phyloP scores from a whole-genome alignment of 1,284 basidiomycete species.

The Moesziomyces antarcticus region DNA sequence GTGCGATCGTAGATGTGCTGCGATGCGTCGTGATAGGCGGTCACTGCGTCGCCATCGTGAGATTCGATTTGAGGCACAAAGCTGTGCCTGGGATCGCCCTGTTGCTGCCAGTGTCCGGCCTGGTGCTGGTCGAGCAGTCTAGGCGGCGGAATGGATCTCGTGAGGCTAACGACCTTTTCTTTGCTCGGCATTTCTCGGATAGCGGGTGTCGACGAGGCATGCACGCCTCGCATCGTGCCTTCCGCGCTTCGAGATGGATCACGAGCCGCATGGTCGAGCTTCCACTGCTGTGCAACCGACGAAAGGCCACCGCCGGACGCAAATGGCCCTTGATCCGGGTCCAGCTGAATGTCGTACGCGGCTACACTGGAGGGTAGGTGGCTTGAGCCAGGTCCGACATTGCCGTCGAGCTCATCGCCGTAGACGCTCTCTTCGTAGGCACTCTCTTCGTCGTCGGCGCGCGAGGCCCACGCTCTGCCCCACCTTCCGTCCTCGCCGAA shows the following conservation, averaged over 20 bases:
- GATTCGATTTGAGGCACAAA: constrained; percentile 33
- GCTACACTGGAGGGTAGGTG: constrained; percentile 1
- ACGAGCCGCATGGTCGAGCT: constrained; percentile 14
- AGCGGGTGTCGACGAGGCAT: constrained; percentile 14
- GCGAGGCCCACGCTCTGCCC: constrained; percentile 55
- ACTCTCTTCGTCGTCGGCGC: constrained; percentile 58
- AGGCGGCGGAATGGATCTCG: constrained; percentile 26
- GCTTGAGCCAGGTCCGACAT: neutral
- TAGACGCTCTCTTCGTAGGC: constrained; percentile 42
- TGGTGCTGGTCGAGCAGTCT: constrained; percentile 7
- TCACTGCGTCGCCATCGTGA: constrained; percentile 13
- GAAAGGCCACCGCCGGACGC: constrained; percentile 17
- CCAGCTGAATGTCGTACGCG: constrained; percentile 16
- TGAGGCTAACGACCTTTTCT: constrained; percentile 55
- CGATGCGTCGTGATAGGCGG: neutral
- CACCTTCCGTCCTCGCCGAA: constrained; percentile 59
- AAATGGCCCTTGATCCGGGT: constrained; percentile 12
- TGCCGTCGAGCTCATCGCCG: constrained; percentile 24
- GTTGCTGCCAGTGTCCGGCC: neutral
- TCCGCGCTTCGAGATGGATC: neutral
- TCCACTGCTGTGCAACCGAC: constrained; percentile 37
- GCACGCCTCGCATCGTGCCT: neutral
- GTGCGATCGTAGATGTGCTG: constrained; percentile 23
- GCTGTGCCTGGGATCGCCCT: constrained; percentile 29
- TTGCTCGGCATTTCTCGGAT: constrained; percentile 35